These are phyloP conservation scores for Luzula sylvatica DNA, from an alignment of 176 grass and related monocot genomes.

Conservation along the genomic window DNA sequence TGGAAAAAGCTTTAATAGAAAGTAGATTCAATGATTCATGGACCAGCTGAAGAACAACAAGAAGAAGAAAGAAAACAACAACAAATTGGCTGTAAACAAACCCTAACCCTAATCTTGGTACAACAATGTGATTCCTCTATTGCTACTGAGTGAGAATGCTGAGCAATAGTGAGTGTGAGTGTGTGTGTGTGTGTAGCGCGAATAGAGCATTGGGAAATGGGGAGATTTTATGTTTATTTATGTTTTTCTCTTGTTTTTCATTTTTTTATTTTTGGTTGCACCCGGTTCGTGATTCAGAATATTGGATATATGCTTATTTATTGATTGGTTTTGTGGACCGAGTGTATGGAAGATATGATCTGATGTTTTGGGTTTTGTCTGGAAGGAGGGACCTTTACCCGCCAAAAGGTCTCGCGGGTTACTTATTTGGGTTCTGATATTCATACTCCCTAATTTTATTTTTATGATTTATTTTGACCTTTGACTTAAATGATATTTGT, in stretches of 20 bases:
- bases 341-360: background rate
- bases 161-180: no score
- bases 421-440: background rate
- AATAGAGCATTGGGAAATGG: conserved; percentile 25
- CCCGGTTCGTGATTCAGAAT: background rate
- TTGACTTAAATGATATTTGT: no score
- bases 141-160: background rate
- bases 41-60: background rate
- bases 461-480: background rate
- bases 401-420: conserved; percentile 12
- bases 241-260: conserved; percentile 6
- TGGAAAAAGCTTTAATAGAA: conserved; percentile 14
- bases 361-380: conserved; percentile 1
- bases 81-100: background rate
- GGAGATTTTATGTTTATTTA: conserved; percentile 1
- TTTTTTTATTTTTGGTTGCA: conserved; percentile 1
- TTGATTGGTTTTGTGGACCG: background rate
- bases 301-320: no score
- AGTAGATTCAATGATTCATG: background rate
- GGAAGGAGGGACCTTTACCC: conserved; percentile 11
- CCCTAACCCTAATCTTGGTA: conserved; percentile 20
- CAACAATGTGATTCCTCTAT: background rate
- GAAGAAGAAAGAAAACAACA: background rate
- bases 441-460: background rate
- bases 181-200: background rate